Base-by-base conservation (phyloP, 1,284 basidiomycete genomes). In the Tylopilus sp. region DNA sequence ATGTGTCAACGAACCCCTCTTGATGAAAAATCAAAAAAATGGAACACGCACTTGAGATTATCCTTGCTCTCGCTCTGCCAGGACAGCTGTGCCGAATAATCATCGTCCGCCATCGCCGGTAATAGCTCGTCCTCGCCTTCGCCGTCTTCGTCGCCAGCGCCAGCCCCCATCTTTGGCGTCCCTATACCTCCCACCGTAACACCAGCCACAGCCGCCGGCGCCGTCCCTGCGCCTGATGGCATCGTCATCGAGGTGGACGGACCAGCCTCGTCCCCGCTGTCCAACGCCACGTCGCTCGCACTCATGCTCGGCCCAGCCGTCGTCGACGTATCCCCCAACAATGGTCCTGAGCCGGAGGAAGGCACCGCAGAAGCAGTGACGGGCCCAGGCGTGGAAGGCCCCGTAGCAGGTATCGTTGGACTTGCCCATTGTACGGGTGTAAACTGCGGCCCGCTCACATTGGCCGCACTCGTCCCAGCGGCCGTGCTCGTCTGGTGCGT, bases 31-130 rank as follows among this genome's bases (percentile, higher is more conserved):
- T 18, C 19, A n/a, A 47, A 29, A n/a, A 41, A 39, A 18, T 32
- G 51, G 32, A n/a, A 66, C 39, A 73, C 85, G 58, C 65, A 94
- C 92, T 93, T 94, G 41, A 94, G 79, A 74, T 95, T 94, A 72
- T 93, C 92, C 71, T 94, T 94, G 51, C 36, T 36, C 36, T 36
- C 36, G 36, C 36, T 36, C 12, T 36, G 36, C 36, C 36, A 36
- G 9, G 36, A 36, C 36, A 36, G 12, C 36, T 36, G 36, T 13
- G 36, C 36, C 36, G 36, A 36, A 36, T 93, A 94, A 70, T 94
- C 92, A 68, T 94, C 92, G 66, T 95, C 92, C 9, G 92, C 92
- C 92, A 94, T 94, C 8, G 91, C 91, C 51, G 91, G 91, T 51
- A 92, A 74, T 60, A 91, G 72, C 70, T 93, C 92, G 64, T 94